Evolutionary conservation across 148 eudicot species (phyloP), one percentile per base, ranked within the genome.

Genomic region (Dysphania ambrosioides): DNA sequence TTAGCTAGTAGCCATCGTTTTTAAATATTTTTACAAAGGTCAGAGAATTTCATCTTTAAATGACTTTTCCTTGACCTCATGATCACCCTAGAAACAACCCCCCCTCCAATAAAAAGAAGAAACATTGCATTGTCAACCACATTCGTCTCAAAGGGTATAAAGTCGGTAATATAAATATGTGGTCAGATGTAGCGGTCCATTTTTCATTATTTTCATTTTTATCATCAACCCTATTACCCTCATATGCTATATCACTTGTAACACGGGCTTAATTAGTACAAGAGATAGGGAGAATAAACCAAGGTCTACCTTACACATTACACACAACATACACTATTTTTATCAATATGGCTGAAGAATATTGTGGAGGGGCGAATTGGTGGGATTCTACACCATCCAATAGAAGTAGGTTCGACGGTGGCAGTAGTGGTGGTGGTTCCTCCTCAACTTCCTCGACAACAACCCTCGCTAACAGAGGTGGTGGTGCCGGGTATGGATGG

Each of bases 331-430:
- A n/a, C n/a, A n/a, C n/a, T n/a, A 64, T 15, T 7, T 15, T 53
- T 42, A 38, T 61, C 12, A 15, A 27, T 57, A 83, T 73, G 82
- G 80, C 82, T 7, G 83, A 83, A 21, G 81, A 77, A 36, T 56
- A 74, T 34, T 64, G 91, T 19, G 91, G 93, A 42, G 85, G 84
- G 66, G 87, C 86, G 6, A 90, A 86, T 74, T 92, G 97, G 97
- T 92, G 97, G 97, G 92, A 89, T 8, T 62, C 85, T 29, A 68
- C 89, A 69, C 5, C 72, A 47, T 47, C 66, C 15, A 68, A 31
- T 41, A 73, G 81, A 42, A 68, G 32, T 60, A 68, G 82, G 27
- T 79, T 79, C 26, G 82, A 79, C 34, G 65, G 74, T 10, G 74
- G 53, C 21, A 36, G 78, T 12, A 70, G n/a, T n/a, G n/a, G 73